Percentiles rank a stretch among this genome's conserved stretches.
phyloP scores from a whole-genome alignment of 202 grass and related monocot species.

The Dendrocalamus latiflorus region DNA sequence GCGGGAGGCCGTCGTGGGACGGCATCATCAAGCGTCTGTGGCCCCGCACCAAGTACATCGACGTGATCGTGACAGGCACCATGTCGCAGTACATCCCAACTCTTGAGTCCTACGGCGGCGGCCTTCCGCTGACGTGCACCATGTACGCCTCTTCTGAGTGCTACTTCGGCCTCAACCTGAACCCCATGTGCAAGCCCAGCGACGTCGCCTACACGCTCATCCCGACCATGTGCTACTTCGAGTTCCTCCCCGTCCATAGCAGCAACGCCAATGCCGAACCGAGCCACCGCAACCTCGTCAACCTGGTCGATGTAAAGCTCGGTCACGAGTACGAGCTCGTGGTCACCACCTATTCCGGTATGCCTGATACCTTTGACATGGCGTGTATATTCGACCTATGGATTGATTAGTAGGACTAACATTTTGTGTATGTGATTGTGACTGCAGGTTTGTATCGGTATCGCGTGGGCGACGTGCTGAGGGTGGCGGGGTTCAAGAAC shows the following conservation, averaged over 20 bases:
- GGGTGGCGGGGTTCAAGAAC: constrained; percentile 84
- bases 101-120: constrained; percentile 73
- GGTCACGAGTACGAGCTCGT: constrained; percentile 89
- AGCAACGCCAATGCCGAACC: constrained; percentile 32
- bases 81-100: constrained; percentile 97
- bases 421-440: not conserved
- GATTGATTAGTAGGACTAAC: not conserved
- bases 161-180: constrained; percentile 91
- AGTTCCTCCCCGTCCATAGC: constrained; percentile 67
- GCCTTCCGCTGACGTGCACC: constrained; percentile 77
- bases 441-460: constrained; percentile 74
- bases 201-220: constrained; percentile 94
- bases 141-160: constrained; percentile 97
- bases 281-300: constrained; percentile 61
- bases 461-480: constrained; percentile 84
- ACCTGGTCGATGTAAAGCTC: constrained; percentile 77
- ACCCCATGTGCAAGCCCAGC: constrained; percentile 82
- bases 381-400: not conserved
- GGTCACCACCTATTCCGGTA: constrained; percentile 89
- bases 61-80: constrained; percentile 89
- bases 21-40: constrained; percentile 81
- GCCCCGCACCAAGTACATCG: constrained; percentile 91
- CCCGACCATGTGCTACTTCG: constrained; percentile 93
- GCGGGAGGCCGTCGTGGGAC: constrained; percentile 66
- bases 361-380: not conserved